Evolutionary conservation across 2,329 filamentous ascomycete species (phyloP).

Genomic region (Calonectria ilicicola): DNA sequence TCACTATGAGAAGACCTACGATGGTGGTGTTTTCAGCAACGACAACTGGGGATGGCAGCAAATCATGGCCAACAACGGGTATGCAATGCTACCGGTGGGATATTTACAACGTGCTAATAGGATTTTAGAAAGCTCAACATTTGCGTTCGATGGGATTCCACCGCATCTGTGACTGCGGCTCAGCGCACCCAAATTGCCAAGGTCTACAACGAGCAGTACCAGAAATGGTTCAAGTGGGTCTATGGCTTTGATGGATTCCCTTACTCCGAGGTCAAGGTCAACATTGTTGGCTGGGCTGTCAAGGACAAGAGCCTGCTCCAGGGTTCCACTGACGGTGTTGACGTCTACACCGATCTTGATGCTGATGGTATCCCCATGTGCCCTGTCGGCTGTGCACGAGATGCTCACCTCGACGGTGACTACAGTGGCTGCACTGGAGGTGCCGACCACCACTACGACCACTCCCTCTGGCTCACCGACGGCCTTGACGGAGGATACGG

Average conservation of each 20-base stretch:
- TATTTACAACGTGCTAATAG: neutral
- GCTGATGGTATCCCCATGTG: slow-evolving; percentile 55
- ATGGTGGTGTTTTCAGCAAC: slow-evolving; percentile 33
- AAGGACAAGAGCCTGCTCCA: slow-evolving; percentile 50
- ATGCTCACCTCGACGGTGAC: slow-evolving; percentile 57
- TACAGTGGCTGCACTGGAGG: slow-evolving; percentile 51
- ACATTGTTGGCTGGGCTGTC: slow-evolving; percentile 58
- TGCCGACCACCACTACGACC: slow-evolving; percentile 54
- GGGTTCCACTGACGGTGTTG: slow-evolving; percentile 49
- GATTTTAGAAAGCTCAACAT: slow-evolving; percentile 32
- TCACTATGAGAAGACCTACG: slow-evolving; percentile 31
- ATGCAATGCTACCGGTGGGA: neutral
- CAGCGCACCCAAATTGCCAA: slow-evolving; percentile 52
- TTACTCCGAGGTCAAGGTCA: slow-evolving; percentile 50
- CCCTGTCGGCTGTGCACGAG: slow-evolving; percentile 50
- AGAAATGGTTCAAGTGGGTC: slow-evolving; percentile 56
- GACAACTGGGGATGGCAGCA: slow-evolving; percentile 48
- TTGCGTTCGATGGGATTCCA: slow-evolving; percentile 59
- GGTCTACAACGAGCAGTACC: slow-evolving; percentile 49
- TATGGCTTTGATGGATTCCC: slow-evolving; percentile 58
- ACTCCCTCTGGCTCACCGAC: slow-evolving; percentile 59
- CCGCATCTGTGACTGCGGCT: slow-evolving; percentile 47
- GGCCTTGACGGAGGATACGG: slow-evolving; percentile 57
- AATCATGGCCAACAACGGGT: slow-evolving; percentile 46
- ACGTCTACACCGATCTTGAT: slow-evolving; percentile 56